Evolutionary conservation across 1,284 basidiomycete genomes (phyloP).

Genomic region (Singerocomus inundabilis): DNA sequence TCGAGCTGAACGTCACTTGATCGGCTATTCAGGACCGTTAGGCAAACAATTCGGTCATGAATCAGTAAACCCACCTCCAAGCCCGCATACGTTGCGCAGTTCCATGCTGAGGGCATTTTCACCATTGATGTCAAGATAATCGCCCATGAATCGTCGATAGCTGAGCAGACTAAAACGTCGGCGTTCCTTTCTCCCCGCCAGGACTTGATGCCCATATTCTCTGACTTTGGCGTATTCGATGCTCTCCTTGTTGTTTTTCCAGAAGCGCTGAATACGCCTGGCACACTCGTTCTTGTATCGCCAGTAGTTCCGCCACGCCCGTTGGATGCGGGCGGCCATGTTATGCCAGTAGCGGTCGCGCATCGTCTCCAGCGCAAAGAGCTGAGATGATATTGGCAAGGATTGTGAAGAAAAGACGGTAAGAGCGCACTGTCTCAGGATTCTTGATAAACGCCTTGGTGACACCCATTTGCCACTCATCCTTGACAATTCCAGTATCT

Average conservation of each 20-base stretch:
- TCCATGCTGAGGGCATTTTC: slow-evolving; percentile 81
- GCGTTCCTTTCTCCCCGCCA: slow-evolving; percentile 92
- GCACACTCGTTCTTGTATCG: slow-evolving; percentile 96
- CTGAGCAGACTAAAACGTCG: slow-evolving; percentile 92
- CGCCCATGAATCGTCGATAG: slow-evolving; percentile 94
- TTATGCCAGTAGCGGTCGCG: slow-evolving; percentile 99
- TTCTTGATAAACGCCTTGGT: slow-evolving; percentile 99
- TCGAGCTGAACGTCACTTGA: slow-evolving; percentile 84
- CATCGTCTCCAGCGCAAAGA: slow-evolving; percentile 99
- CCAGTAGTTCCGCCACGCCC: slow-evolving; percentile 94
- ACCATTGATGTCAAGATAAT: slow-evolving; percentile 91
- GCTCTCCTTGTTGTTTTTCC: slow-evolving; percentile 96
- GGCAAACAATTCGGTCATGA: not conserved
- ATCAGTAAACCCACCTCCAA: slow-evolving; percentile 59
- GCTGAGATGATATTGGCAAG: slow-evolving; percentile 42
- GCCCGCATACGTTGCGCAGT: slow-evolving; percentile 70
- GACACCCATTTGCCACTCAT: slow-evolving; percentile 99
- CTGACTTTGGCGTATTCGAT: slow-evolving; percentile 87
- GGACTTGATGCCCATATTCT: slow-evolving; percentile 92
- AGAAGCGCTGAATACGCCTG: slow-evolving; percentile 94
- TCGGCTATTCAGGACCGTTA: slow-evolving; percentile 48
- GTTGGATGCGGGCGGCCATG: slow-evolving; percentile 96
- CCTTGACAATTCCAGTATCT: slow-evolving; percentile 93
- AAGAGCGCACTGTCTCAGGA: slow-evolving; percentile 81
- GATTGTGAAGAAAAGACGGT: not conserved